Evolutionary conservation across 179 eudicot genomes (phyloP), one percentile per base, ranked within the genome.

Genomic region (Drosera spatulata): DNA sequence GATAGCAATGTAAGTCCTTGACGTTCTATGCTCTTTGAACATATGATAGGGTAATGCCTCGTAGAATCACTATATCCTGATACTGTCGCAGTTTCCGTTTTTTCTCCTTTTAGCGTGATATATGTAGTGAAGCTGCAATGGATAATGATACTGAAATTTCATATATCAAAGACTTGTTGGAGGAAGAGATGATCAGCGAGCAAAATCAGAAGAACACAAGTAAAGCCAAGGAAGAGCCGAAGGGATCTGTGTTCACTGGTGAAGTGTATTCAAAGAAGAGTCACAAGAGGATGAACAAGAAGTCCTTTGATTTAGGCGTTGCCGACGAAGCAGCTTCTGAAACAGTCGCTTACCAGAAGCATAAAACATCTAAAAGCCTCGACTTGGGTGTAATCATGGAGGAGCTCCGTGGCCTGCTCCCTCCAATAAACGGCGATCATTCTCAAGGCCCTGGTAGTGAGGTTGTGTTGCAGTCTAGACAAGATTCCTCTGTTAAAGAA

Each of bases 111-210:
- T 75, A 93, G 99, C 86, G 55, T n/a, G 62, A 55, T 63, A 75
- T 66, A 65, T 75, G 73, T 54, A 63, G 58, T 48, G 79, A 70
- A 39, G 62, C 68, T 47, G 57, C 2, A 64, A 41, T 50, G 43
- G 13, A 41, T 66, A 22, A 22, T 56, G 87, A 81, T 68, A 37
- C 44, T 44, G 62, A 63, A 22, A 82, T 79, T 69, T 60, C 78
- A 63, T 86, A 94, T 71, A 94, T 93, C 57, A 89, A 90, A 75
- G 84, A 83, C 51, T 82, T 93, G 41, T 89, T 93, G 88, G 84
- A 80, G 58, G 95, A 83, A 70, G 99, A 90, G 71, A 90, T 90
- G 88, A 56, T 69, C 52, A 65, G 62, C 4, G 42, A 64, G 41
- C 41, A 55, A 14, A 42, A 55, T 55, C 58, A 55, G 58, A 55